phyloP scores from a whole-genome alignment of 2,329 filamentous ascomycete species.

The Amauroascus verrucosus region DNA sequence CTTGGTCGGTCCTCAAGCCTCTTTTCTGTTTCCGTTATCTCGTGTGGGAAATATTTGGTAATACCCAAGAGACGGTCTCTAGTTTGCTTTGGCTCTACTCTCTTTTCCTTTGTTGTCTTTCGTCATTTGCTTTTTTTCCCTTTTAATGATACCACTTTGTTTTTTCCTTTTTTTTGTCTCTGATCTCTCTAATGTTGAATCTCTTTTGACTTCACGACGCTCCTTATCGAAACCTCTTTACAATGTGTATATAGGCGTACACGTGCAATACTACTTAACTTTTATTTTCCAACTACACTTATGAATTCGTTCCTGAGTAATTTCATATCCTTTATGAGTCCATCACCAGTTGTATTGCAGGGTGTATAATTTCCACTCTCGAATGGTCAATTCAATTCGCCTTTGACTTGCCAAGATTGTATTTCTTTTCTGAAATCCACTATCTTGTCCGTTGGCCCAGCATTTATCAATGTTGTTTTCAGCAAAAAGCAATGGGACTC shows the following conservation, averaged over 20 bases:
- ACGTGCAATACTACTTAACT: conserved; percentile 7
- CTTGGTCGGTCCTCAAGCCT: neutral
- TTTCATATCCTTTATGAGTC: no score
- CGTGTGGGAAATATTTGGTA: neutral
- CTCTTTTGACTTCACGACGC: conserved; percentile 3
- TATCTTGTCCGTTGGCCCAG: neutral
- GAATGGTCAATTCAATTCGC: no score
- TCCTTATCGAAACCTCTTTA: conserved; percentile 1
- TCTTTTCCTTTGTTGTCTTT: conserved; percentile 7
- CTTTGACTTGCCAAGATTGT: no score
- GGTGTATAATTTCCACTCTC: no score
- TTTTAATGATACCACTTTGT: conserved; percentile 14
- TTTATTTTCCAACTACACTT: neutral
- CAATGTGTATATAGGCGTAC: conserved; percentile 3
- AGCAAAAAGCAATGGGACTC: neutral
- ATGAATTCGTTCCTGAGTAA: no score
- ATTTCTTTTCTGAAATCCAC: no score
- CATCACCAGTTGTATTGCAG: no score
- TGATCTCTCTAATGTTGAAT: neutral
- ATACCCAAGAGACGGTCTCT: neutral
- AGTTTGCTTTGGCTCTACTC: neutral
- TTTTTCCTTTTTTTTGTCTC: neutral
- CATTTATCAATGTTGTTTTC: neutral
- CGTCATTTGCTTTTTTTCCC: neutral
- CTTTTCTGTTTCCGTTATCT: neutral